These are phyloP conservation scores for Blastomyces parvus DNA, from an alignment of 2,329 filamentous ascomycete genomes.

Conservation along the genomic window DNA sequence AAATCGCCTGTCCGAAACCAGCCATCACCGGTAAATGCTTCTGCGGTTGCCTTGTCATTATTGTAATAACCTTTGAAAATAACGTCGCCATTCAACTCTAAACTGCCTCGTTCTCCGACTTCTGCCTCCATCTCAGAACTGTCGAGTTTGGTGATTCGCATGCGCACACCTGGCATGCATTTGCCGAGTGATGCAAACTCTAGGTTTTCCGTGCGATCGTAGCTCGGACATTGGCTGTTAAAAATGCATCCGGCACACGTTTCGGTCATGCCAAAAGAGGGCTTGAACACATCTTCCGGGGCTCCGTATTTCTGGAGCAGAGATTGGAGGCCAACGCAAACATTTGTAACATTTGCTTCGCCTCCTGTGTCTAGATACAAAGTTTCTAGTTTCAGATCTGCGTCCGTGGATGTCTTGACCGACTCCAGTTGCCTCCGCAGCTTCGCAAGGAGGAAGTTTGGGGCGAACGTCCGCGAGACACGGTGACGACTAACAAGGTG, in stretches of 20 bases:
- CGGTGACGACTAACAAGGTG: slow-evolving; percentile 21
- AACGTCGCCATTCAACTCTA: slow-evolving; percentile 20
- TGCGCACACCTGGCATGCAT: slow-evolving; percentile 19
- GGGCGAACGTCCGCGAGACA: slow-evolving; percentile 28
- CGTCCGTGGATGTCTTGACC: neutral
- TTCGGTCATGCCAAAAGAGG: slow-evolving; percentile 20
- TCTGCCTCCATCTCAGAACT: neutral
- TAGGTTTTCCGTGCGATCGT: slow-evolving; percentile 7
- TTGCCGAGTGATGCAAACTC: slow-evolving; percentile 17
- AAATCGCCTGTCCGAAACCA: slow-evolving; percentile 28
- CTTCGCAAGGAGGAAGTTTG: slow-evolving; percentile 31
- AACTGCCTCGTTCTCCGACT: slow-evolving; percentile 14
- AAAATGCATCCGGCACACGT: slow-evolving; percentile 14
- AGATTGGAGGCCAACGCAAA: neutral
- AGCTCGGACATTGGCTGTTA: slow-evolving; percentile 8
- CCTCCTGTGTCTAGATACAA: neutral
- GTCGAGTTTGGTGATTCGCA: slow-evolving; percentile 16
- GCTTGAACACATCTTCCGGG: slow-evolving; percentile 18
- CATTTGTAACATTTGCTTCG: neutral
- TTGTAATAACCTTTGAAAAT: slow-evolving; percentile 27
- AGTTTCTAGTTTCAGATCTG: neutral
- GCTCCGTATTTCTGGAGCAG: slow-evolving; percentile 19
- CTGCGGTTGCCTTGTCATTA: slow-evolving; percentile 20
- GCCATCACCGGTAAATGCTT: slow-evolving; percentile 24
- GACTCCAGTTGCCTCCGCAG: slow-evolving; percentile 7